phyloP scores from a whole-genome alignment of 2,329 filamentous ascomycete species.

The Albifimbria verrucaria region DNA sequence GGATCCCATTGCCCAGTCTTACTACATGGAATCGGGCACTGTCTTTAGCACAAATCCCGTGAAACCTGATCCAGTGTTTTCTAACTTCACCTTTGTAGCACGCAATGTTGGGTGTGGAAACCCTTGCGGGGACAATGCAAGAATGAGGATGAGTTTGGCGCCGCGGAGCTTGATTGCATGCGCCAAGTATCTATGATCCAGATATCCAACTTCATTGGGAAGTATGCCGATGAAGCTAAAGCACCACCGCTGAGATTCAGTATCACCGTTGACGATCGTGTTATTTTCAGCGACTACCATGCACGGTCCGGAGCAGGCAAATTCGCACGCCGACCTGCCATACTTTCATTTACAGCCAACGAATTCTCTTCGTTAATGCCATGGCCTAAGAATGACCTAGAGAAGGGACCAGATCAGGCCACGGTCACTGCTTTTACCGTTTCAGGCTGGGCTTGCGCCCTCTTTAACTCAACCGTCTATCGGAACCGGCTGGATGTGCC shows the following conservation, averaged over 20 bases:
- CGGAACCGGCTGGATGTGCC: constrained; percentile 21
- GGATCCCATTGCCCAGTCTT: constrained; percentile 40
- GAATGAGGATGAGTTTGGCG: constrained; percentile 7
- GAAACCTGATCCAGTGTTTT: constrained; percentile 16
- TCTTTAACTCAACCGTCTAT: constrained; percentile 20
- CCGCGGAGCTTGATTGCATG: constrained; percentile 33
- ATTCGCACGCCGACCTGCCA: constrained; percentile 20
- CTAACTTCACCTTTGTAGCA: constrained; percentile 33
- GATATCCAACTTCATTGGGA: constrained; percentile 28
- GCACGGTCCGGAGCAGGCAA: constrained; percentile 18
- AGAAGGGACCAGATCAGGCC: constrained; percentile 21
- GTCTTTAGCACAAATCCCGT: constrained; percentile 26
- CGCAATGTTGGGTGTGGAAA: constrained; percentile 28
- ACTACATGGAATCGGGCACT: constrained; percentile 38
- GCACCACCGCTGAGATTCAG: constrained; percentile 20
- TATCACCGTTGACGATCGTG: constrained; percentile 22
- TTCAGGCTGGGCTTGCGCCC: constrained; percentile 22
- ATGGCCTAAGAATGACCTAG: constrained; percentile 19
- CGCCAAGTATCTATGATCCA: constrained; percentile 24
- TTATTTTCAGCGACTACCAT: constrained; percentile 28
- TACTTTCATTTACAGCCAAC: constrained; percentile 30
- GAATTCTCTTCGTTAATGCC: constrained; percentile 23
- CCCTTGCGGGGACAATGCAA: constrained; percentile 8
- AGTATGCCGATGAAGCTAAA: constrained; percentile 18
- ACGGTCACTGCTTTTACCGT: constrained; percentile 8